Evolutionary conservation across 108 stramenopile species (phyloP), one percentile per base, ranked within the genome.

Genomic region (Discostella pseudostelligera): DNA sequence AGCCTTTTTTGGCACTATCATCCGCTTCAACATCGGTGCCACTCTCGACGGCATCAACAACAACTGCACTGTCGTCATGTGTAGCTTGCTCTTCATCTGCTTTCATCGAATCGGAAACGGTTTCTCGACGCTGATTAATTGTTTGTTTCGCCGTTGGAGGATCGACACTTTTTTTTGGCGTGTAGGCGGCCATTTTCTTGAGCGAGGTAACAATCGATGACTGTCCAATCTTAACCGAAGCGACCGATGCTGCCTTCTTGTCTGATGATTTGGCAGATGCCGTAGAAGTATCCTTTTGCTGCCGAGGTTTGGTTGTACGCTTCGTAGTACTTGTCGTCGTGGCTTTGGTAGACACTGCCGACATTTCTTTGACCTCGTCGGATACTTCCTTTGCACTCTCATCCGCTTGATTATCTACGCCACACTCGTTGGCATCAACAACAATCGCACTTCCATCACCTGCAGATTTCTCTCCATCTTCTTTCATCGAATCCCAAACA

Each of bases 131-230:
- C n/a, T n/a, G n/a, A n/a, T n/a, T n/a, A n/a, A n/a, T n/a, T n/a
- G n/a, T 19, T 39, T 32, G 29, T n/a, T 3, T 56, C 0, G 50
- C n/a, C n/a, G n/a, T 54, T 39, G 51, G n/a, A 29, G 32, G 24
- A 24, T 25, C 25, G 26, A 32, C 50, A 11, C 35, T 65, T 13
- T 1, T 16, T 37, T 54, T 51, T n/a, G 63, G 51, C 22, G 39
- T 36, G 36, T 50, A 39, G 17, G 63, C 51, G 49, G 63, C 39
- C 51, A 54, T 24, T 17, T 37, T 25, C 24, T 42, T 65, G 48
- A 63, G 44, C 24, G 53, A 16, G 36, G 37, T 4, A n/a, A n/a
- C 55, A 42, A 42, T 53, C n/a, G n/a, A n/a, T n/a, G n/a, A n/a
- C n/a, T n/a, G n/a, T n/a, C n/a, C n/a, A n/a, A n/a, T n/a, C n/a